These are phyloP conservation scores for Fusarium kyushuense DNA, from an alignment of 2,329 filamentous ascomycete species.

Conservation along the genomic window DNA sequence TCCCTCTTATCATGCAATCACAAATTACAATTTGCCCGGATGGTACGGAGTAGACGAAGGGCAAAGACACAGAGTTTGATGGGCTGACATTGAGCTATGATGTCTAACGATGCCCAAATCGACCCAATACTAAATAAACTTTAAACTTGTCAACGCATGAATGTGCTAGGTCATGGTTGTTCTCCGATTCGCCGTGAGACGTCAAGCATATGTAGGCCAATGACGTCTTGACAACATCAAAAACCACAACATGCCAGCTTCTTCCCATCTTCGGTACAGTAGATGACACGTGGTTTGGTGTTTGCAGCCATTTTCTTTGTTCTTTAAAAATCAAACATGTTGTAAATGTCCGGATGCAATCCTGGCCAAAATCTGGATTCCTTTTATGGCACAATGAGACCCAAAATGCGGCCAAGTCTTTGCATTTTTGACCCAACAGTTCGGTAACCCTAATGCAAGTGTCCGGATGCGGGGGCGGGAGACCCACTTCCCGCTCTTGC, in stretches of 20 bases:
- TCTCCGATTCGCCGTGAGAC: slow-evolving; percentile 11
- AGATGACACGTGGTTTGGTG: background rate
- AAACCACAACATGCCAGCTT: slow-evolving; percentile 4
- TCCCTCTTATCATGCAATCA: background rate
- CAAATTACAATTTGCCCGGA: background rate
- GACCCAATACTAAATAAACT: background rate
- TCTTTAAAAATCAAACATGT: slow-evolving; percentile 32
- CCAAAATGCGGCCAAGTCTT: slow-evolving; percentile 20
- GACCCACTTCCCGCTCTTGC: slow-evolving; percentile 23
- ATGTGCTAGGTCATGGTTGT: background rate
- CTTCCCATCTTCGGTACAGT: background rate
- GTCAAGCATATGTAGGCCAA: background rate
- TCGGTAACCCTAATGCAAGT: slow-evolving; percentile 29
- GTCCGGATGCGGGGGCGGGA: slow-evolving; percentile 13
- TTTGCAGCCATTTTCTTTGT: background rate
- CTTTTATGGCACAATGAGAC: slow-evolving; percentile 19
- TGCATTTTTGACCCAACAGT: slow-evolving; percentile 20
- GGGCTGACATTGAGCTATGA: background rate
- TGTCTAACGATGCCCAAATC: background rate
- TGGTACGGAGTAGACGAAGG: too few relatives aligned
- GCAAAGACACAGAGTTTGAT: background rate
- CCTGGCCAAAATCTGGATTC: slow-evolving; percentile 13
- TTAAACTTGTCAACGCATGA: background rate
- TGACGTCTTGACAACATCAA: background rate
- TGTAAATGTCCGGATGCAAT: background rate